Evolutionary conservation across 441 rosid species (phyloP), one percentile per base, ranked within the genome.

Genomic region (Erysimum pusillum): DNA sequence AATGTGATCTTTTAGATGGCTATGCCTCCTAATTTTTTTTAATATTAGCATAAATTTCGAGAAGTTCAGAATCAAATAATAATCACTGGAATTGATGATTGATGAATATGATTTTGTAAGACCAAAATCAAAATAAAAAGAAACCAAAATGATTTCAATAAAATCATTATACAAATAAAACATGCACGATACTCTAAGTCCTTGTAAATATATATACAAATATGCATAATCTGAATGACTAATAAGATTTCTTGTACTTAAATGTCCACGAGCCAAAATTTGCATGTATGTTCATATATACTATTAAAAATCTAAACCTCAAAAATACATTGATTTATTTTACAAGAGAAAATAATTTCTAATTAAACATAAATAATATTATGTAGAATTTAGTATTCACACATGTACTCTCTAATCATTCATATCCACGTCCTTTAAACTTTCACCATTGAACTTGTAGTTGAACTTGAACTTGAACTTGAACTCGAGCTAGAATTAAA

Each of bases 371-470:
- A 22, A 38, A 31, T 8, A 54, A 22, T 22, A 35, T 44, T 45
- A 35, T 14, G 25, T 36, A n/a, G 28, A 60, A 9, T 49, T 49
- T 36, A 25, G 7, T 44, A 36, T 38, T 39, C n/a, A 13, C 18
- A 31, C 3, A 7, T 44, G 48, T n/a, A 58, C 35, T 25, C 41
- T 28, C 67, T 75, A 75, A 17, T 34, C 32, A 57, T 46, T 48
- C 67, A 75, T 48, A 58, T 48, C 67, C 41, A 45, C 18, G n/a
- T 41, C 42, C 11, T 45, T 46, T 1, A 63, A 39, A 20, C 2
- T 75, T 49, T 28, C 73, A 75, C 17, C 46, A 9, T 73, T 15
- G 59, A 72, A 22, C 42, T 39, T 15, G 59, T 17, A 62, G 14
- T 12, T 17, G 53, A 68, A 42, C 13, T 39, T 4, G 69, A 62